Base-by-base conservation (phyloP, 2,329 filamentous ascomycete species). In the Cryphonectria parasitica region DNA sequence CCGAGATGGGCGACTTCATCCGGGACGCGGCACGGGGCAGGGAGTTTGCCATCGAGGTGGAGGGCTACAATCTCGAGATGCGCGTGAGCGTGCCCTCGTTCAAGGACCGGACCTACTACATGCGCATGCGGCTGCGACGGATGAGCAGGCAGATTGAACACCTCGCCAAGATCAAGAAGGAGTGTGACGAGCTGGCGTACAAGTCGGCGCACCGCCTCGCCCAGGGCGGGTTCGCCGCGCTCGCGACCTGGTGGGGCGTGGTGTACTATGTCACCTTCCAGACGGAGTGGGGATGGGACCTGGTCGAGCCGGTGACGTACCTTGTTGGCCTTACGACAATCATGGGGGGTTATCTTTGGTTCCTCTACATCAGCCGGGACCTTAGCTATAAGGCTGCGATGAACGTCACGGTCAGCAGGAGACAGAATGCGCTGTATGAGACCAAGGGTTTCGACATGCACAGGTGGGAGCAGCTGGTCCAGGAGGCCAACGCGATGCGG, bases 1-100 rank as follows among this genome's bases (percentile, higher is more conserved):
- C 95, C 0, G 95, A 98, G 78, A 92, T 98, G 43, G 95, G 95
- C 13, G 95, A 97, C 81, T 98, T 98, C 77, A 96, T 98, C 74
- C 90, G 94, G 11, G 95, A 98, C 78, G 94, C 95, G 0, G 93
- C 94, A 0, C 86, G 93, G 3, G 93, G 92, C 0, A 89, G 92
- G 68, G 93, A 97, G 77, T 97, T 98, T 77, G 89, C 91, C 3
- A 90, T 98, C 60, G 89, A 91, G 67, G 93, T 98, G 69, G 92
- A 97, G 77, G 93, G 93, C 0, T 82, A 84, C 69, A 74, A 79
- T 15, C 74, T 81, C 19, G 89, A 94, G 75, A 91, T 97, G 74
- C 87, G 89, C 22, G 91, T 97, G 8, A 90, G 89, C 0, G 94
- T 97, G 13, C 95, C 95, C 0, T 94, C 91, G 63, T 98, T 97